Base-by-base conservation (phyloP, 805 yeast species). In the Yamadazyma insecticola region DNA sequence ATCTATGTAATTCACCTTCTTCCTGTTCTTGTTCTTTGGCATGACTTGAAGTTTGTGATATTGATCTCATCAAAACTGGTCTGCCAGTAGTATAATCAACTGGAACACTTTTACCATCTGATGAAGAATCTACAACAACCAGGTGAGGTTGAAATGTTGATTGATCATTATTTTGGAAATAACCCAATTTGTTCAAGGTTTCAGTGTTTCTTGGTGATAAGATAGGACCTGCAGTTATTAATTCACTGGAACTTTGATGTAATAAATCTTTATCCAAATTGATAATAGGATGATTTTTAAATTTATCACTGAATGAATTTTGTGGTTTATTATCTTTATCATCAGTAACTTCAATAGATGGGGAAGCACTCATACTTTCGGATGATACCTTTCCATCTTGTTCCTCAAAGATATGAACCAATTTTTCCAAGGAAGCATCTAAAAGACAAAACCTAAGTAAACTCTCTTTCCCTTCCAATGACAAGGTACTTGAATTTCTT, bases 1-100 rank as follows among this genome's bases (percentile, higher is more conserved):
- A 78, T 58, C 82, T 78, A 55, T 85, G 96, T 41, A 87, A 71
- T 49, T 84, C 95, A 46, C 96, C 97, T 63, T 88, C 97, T 52
- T 88, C 97, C 39, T 78, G 79, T 51, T 87, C 96, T 54, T 83
- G 86, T 41, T 73, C 74, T 53, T 76, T 80, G 11, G 88, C 86
- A 47, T 82, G 77, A 8, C 72, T 45, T 7, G 84, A 71, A 1
- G 83, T 78, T 40, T 75, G 81, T 0, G 86, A 78, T 4, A 74
- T 60, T 4, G 79, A 74, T 43, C 81, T 67, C 56, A 78, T 70
- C 39, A 81, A 58, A 13, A 82, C 78, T 2, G 89, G 86, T 41
- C 78, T 64, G 27, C 92, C 92, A 0, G 90, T 82, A 16, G 70
- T 60, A 36, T 75, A 68, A 58, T 83, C 90, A 29, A 81, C 67